Percentiles rank a stretch among this genome's conserved stretches.
Conservation (phyloP, 139 green algal species). For the Dunaliella sp. region DNA sequence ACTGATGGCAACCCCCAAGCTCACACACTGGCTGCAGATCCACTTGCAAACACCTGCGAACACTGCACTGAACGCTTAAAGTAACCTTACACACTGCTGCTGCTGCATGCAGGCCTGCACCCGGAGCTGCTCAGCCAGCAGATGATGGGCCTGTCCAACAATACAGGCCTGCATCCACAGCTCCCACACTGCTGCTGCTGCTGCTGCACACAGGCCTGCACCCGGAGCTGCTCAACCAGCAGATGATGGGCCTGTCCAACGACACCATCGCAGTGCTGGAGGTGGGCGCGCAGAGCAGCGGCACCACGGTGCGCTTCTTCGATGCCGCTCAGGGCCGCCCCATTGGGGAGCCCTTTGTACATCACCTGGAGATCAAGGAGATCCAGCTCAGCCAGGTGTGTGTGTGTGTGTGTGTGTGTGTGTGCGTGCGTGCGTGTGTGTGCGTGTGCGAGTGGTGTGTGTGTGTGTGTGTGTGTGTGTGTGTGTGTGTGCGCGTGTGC, state of each 20-base stretch:
- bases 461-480: not conserved
- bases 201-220: slow-evolving; percentile 37
- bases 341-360: slow-evolving; percentile 45
- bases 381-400: slow-evolving; percentile 59
- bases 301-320: slow-evolving; percentile 58
- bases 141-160: slow-evolving; percentile 61
- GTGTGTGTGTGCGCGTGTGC: not conserved
- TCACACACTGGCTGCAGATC: too few relatives aligned
- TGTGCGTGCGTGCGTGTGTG: too few relatives aligned
- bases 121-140: slow-evolving; percentile 59
- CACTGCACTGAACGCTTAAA: too few relatives aligned
- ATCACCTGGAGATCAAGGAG: slow-evolving; percentile 56
- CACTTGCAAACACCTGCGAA: too few relatives aligned
- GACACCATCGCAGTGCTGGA: slow-evolving; percentile 72
- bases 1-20: too few relatives aligned
- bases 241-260: slow-evolving; percentile 61
- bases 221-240: slow-evolving; percentile 57
- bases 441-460: too few relatives aligned
- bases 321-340: slow-evolving; percentile 65
- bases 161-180: too few relatives aligned
- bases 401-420: slow-evolving; percentile 7
- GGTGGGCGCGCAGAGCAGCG: slow-evolving; percentile 16
- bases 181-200: too few relatives aligned
- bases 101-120: slow-evolving; percentile 47
- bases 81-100: too few relatives aligned